A percentile compares a stretch with the other conserved stretches of the same genome.
Conservation (phyloP, 1,139 yeast species). For the Neolecta irregularis region DNA sequence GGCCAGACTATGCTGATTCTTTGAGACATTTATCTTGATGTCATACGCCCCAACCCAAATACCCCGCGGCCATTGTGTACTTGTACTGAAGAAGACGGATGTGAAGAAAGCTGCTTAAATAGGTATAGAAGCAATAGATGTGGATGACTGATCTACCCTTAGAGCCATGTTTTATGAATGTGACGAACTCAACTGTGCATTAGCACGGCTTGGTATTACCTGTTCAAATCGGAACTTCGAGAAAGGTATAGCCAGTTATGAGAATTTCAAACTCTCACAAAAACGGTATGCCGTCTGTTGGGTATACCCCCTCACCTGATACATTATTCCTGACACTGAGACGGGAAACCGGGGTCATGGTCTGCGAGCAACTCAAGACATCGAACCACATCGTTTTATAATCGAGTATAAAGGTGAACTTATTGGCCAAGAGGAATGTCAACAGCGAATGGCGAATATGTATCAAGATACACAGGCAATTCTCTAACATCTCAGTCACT, state of each 20-base stretch:
- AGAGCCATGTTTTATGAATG: slow-evolving; percentile 3
- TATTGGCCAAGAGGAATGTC: slow-evolving; percentile 24
- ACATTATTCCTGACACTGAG: slow-evolving; percentile 2
- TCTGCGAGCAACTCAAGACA: slow-evolving; percentile 24
- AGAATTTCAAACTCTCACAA: background rate
- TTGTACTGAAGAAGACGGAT: background rate
- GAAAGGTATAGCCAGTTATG: background rate
- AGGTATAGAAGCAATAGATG: background rate
- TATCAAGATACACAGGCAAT: slow-evolving; percentile 18
- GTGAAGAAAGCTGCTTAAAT: background rate
- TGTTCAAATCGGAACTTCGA: slow-evolving; percentile 2
- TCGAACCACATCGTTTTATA: slow-evolving; percentile 25
- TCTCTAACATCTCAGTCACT: background rate
- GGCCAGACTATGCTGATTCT: background rate
- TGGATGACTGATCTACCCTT: background rate
- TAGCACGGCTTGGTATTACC: background rate
- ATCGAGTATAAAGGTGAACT: slow-evolving; percentile 33
- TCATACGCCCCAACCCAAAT: background rate
- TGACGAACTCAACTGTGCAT: slow-evolving; percentile 1
- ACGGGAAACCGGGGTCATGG: slow-evolving; percentile 27
- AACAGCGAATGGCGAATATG: slow-evolving; percentile 21
- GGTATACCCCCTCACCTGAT: background rate
- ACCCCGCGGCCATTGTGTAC: background rate
- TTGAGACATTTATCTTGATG: slow-evolving; percentile 1
- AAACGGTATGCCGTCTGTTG: background rate